Conservation (phyloP, 768 basidiomycete genomes). For the Tephrocybe rancida region DNA sequence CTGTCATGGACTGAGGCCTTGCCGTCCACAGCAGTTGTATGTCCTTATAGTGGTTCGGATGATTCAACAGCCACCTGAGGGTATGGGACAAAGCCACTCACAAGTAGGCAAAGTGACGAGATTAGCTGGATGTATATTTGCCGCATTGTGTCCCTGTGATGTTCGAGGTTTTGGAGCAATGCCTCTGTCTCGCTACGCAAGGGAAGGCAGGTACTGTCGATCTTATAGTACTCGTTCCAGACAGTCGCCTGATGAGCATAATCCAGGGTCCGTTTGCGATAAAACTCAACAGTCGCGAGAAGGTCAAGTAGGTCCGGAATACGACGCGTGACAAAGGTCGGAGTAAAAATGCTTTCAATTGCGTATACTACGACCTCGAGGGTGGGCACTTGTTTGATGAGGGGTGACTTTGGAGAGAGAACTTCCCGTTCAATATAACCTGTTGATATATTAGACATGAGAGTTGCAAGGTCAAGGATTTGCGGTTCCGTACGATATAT, state of each 20-base stretch:
- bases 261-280: conserved; percentile 28
- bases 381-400: conserved; percentile 25
- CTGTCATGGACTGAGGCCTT: conserved; percentile 25
- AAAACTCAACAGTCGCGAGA: conserved; percentile 38
- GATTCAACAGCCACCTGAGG: background rate
- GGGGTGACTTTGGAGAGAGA: conserved; percentile 23
- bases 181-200: conserved; percentile 21
- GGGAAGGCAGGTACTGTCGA: conserved; percentile 9
- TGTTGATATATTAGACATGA: conserved; percentile 6
- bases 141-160: conserved; percentile 21
- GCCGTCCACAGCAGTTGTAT: conserved; percentile 33
- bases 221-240: conserved; percentile 30
- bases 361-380: conserved; percentile 32
- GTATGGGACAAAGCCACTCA: conserved; percentile 17
- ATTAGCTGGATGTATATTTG: conserved; percentile 35
- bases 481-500: conserved; percentile 15
- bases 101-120: conserved; percentile 26
- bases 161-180: conserved; percentile 21
- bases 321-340: conserved; percentile 21
- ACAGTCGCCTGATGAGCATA: conserved; percentile 27
- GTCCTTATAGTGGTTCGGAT: conserved; percentile 25
- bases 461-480: background rate
- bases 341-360: conserved; percentile 31
- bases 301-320: conserved; percentile 37
- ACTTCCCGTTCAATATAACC: conserved; percentile 23